Evolutionary conservation across 768 basidiomycete genomes (phyloP), one percentile per base, ranked within the genome.

Genomic region (Psilocybe subaeruginosa): DNA sequence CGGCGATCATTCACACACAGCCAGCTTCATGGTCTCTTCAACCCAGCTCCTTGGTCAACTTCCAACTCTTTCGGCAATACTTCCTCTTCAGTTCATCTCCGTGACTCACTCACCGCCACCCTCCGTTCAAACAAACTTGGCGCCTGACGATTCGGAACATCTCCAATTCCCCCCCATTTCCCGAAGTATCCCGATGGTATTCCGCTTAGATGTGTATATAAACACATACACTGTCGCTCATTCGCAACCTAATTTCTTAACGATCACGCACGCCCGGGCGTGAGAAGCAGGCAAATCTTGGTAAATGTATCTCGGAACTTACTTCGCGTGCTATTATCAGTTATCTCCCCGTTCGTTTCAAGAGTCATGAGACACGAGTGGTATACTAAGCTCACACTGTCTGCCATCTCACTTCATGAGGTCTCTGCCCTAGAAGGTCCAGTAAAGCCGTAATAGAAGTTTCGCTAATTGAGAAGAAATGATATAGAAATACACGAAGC

Each of bases 401-500:
- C 59, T 49, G 59, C 59, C 53, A 54, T 14, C 14, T 23, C 19
- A 60, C 53, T 48, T 27, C 53, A 54, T 23, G 23, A 23, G 45
- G 33, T 45, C 53, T 64, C 35, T 58, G 62, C 61, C 54, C 52
- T 48, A 61, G 48, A 23, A 59, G 51, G 54, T 45, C 50, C 57
- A 58, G 63, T 46, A 48, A 54, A 56, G 37, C 39, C 50, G 46
- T 33, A 43, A 54, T 50, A 53, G 49, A 65, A 54, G 48, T 55
- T 17, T 63, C 61, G 58, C 60, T 59, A 59, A 64, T 65, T 67
- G 59, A 59, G 23, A 64, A 57, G 60, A 51, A 64, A 60, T 64
- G 56, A 63, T 62, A 64, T 49, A 53, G 16, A 30, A 27, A 57
- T 57, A 57, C 31, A 63, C 31, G 64, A 48, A 41, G 37, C 46